Conservation (phyloP, 768 basidiomycete genomes). For the Russula foetens region DNA sequence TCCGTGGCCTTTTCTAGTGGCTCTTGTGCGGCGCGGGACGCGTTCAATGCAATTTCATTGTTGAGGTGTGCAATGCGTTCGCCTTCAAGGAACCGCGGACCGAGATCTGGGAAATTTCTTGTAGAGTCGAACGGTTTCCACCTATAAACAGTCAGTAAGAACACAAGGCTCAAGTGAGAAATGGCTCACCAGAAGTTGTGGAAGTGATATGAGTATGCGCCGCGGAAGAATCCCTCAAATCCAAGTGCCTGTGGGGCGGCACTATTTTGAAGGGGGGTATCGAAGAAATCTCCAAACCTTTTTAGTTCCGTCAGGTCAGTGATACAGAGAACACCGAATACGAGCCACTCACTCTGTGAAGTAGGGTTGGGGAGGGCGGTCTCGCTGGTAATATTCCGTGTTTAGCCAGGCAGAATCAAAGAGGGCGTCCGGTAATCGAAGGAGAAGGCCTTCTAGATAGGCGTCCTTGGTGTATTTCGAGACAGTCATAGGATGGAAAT, state of each 20-base stretch:
- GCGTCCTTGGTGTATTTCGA: constrained; percentile 88
- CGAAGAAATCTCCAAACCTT: constrained; percentile 87
- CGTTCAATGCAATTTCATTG: constrained; percentile 22
- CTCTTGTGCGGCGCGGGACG: constrained; percentile 22
- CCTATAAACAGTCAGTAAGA: constrained; percentile 37
- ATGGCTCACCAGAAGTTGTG: constrained; percentile 79
- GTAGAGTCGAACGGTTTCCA: constrained; percentile 92
- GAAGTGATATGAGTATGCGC: constrained; percentile 94
- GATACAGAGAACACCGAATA: not conserved
- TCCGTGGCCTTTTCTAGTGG: constrained; percentile 40
- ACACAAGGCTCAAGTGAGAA: not conserved
- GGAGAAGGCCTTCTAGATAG: constrained; percentile 69
- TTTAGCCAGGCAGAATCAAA: constrained; percentile 98
- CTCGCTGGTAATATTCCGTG: constrained; percentile 84
- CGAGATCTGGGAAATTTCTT: constrained; percentile 95
- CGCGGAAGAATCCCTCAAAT: constrained; percentile 93
- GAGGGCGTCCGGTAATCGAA: constrained; percentile 88
- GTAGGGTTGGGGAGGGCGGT: constrained; percentile 90
- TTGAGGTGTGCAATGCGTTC: constrained; percentile 57
- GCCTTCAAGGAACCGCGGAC: constrained; percentile 63
- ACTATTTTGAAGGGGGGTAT: constrained; percentile 61
- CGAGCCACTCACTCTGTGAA: constrained; percentile 61
- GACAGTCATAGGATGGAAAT: constrained; percentile 97
- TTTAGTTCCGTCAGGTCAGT: constrained; percentile 5
- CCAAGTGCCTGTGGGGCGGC: constrained; percentile 85